A percentile compares a stretch with the other conserved stretches of the same genome.
These are phyloP conservation scores for Mortierella sp. DNA, from an alignment of 371 early-diverging fungal genomes.

Conservation along the genomic window DNA sequence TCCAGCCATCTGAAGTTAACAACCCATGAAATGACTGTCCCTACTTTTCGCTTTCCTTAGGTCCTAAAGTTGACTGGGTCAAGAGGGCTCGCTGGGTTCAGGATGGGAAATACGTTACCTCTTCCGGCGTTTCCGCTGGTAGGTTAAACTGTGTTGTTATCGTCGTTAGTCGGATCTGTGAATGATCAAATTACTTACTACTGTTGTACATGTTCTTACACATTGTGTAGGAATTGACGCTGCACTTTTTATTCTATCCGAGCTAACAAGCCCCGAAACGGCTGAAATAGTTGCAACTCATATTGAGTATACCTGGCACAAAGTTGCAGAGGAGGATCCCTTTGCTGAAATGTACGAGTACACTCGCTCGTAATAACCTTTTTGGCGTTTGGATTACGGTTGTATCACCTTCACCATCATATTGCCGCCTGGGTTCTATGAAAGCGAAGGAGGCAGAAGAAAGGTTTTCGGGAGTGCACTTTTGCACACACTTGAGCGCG, in stretches of 20 bases:
- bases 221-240: constrained; percentile 37
- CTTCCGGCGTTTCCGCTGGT: constrained; percentile 60
- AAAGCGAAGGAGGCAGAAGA: too few relatives aligned
- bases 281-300: constrained; percentile 29
- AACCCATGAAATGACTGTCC: too few relatives aligned
- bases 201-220: not conserved
- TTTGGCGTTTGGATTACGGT: not conserved
- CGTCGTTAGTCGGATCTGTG: not conserved
- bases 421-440: too few relatives aligned
- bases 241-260: constrained; percentile 41
- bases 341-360: constrained; percentile 21
- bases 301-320: constrained; percentile 55
- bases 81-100: constrained; percentile 64
- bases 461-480: too few relatives aligned
- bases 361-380: constrained; percentile 17
- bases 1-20: too few relatives aligned
- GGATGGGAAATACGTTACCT: constrained; percentile 62
- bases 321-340: constrained; percentile 39
- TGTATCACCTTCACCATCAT: too few relatives aligned
- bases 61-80: constrained; percentile 52
- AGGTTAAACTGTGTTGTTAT: not conserved
- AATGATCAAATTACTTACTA: not conserved
- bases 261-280: constrained; percentile 14
- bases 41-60: too few relatives aligned
- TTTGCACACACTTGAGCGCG: not conserved